Evolutionary conservation across 129 eudicot species (phyloP), one percentile per base, ranked within the genome.

Genomic region (Deinandra increscens): DNA sequence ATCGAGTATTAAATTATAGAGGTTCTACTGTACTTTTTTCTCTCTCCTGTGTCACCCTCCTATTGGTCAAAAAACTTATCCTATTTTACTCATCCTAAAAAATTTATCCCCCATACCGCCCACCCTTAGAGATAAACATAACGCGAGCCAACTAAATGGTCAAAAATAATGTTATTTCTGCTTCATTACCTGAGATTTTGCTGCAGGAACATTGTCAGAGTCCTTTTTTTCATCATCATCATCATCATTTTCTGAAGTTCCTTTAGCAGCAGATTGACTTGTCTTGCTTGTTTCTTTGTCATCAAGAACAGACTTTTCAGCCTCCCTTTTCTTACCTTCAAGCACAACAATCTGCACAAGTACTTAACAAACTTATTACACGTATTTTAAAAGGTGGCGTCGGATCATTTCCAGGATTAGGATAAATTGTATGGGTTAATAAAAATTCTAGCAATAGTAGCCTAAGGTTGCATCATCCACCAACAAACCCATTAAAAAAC

Each of bases 321-420:
- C 69, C 37, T 78, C 80, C 76, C 53, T 84, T 37, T 80, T 82
- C 80, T 75, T 63, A 42, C 79, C 75, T 53, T 84, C 89, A 31
- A 84, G 56, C 20, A 81, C 82, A 18, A 76, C 87, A 77, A 87
- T 75, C 95, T 84, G 81, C 71, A 81, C 65, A 72, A 9, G 41
- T 18, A 62, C 46, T 60, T 68, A 14, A 38, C 29, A 26, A 49
- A 69, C 65, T 69, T 22, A 39, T 13, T 69, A 37, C 54, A 49
- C 48, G 15, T 3, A 4, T 22, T 18, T 54, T 54, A 20, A 54
- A 0, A 39, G 6, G 26, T 17, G 56, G 23, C 12, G 4, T 17
- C 56, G 0, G n/a, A 64, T 44, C 68, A 6, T 67, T 38, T 63
- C 42, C 31, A 39, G 65, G n/a, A 69, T 14, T 53, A 3, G 7